These are phyloP conservation scores for Phylloporus arenicola DNA, from an alignment of 768 basidiomycete genomes.

Conservation along the genomic window DNA sequence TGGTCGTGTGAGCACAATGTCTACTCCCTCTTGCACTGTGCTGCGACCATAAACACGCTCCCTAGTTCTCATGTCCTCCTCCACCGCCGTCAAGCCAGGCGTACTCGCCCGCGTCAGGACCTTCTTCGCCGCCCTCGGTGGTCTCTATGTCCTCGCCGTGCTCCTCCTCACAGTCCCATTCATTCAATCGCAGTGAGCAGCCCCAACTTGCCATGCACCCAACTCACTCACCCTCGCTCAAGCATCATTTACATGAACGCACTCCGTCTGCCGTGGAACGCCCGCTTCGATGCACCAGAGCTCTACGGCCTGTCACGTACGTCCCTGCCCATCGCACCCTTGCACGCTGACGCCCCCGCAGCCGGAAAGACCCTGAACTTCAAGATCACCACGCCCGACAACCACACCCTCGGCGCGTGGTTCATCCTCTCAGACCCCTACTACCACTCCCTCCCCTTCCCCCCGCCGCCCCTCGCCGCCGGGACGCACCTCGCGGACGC, in stretches of 20 bases:
- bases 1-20: too few species aligned
- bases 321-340: constrained; percentile 15
- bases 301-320: constrained; percentile 77
- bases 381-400: constrained; percentile 66
- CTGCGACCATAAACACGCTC: too few species aligned
- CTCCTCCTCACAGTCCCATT: constrained; percentile 53
- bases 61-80: constrained; percentile 14
- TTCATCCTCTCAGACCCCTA: constrained; percentile 66
- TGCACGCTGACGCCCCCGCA: constrained; percentile 20
- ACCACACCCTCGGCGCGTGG: constrained; percentile 80
- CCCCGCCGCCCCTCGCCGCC: constrained; percentile 33
- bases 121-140: constrained; percentile 39
- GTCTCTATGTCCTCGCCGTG: constrained; percentile 49
- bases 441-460: constrained; percentile 46
- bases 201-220: constrained; percentile 12
- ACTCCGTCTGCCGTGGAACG: constrained; percentile 55
- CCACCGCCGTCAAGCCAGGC: constrained; percentile 3
- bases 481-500: constrained; percentile 47
- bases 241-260: constrained; percentile 62
- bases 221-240: constrained; percentile 24
- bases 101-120: constrained; percentile 27
- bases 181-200: constrained; percentile 63
- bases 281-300: constrained; percentile 65
- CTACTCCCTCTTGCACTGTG: too few species aligned
- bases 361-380: constrained; percentile 77